Evolutionary conservation across 2,329 filamentous ascomycete genomes (phyloP), one percentile per base, ranked within the genome.

Genomic region (Ophiocordyceps robertsii): DNA sequence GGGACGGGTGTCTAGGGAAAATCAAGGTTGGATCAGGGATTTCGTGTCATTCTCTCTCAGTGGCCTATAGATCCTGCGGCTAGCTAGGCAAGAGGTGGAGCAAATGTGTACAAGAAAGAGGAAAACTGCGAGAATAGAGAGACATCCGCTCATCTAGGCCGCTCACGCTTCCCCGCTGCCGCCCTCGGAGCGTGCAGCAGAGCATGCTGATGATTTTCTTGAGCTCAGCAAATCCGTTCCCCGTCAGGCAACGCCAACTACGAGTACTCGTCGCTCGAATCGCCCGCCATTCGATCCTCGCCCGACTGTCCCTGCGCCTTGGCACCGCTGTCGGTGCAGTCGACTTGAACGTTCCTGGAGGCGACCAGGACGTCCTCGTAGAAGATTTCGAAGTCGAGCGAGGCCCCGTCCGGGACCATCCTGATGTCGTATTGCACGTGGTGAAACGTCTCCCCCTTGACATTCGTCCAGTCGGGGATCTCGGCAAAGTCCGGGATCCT

Each of bases 311-410:
- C 14, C 14, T 14, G 3, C 13, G 9, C 16, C 11, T 8, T 19
- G 17, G 31, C 3, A 0, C 44, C 38, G n/a, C 46, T 44, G 19
- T 32, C 38, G 0, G 35, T 39, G 21, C 44, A 49, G 13, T 49
- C 47, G 11, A 44, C 40, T 0, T 36, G 27, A 2, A 49, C 41
- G 17, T 49, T 48, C 19, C 44, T 44, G 0, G 46, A 44, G 1
- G 44, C 47, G 6, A 49, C 41, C 9, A 49, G 19, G 3, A 16
- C 24, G 1, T 16, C 39, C 0, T 44, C 29, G 16, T 46, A 16
- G 11, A 43, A 43, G n/a, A 49, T 43, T 14, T 48, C 39, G 6
- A 49, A 44, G 14, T 49, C 47, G 2, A 49, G 37, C 1, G 46
- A 45, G 2, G 40, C 43, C 11, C 47, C 47, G 11, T 48, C 43